Percentiles rank a stretch among this genome's conserved stretches.
These are phyloP conservation scores for Pseudoscleropodium purum DNA, from an alignment of 225 moss, liverwort and hornwort genomes.

Conservation along the genomic window DNA sequence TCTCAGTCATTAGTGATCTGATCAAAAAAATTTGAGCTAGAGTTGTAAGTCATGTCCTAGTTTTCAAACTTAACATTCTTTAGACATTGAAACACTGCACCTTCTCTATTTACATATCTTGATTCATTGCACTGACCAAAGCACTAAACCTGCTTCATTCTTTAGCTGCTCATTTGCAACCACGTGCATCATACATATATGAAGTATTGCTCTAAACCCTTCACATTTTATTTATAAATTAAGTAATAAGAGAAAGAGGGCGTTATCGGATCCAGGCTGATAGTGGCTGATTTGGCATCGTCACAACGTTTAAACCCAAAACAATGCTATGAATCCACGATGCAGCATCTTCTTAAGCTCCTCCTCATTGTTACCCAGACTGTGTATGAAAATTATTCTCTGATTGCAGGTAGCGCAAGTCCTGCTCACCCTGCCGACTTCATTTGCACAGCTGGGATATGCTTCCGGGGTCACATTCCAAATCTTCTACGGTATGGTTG, in stretches of 20 bases:
- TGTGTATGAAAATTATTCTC: background rate
- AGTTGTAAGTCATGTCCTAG: background rate
- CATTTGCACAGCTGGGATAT: slow-evolving; percentile 59
- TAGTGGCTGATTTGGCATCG: background rate
- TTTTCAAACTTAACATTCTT: background rate
- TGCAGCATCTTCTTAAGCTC: background rate
- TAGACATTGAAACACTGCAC: no score
- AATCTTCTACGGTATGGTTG: slow-evolving; percentile 32
- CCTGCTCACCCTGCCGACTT: slow-evolving; percentile 51
- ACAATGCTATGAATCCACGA: background rate
- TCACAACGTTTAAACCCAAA: background rate
- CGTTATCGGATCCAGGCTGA: background rate
- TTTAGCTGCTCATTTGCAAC: background rate
- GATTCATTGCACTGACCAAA: background rate
- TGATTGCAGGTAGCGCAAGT: slow-evolving; percentile 54
- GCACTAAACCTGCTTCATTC: background rate
- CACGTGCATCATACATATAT: background rate
- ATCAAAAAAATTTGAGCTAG: background rate
- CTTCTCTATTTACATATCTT: background rate
- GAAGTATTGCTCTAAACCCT: background rate
- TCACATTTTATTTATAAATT: background rate
- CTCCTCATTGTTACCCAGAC: background rate
- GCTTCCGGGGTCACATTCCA: slow-evolving; percentile 30
- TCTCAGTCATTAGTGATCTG: background rate
- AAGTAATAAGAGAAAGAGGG: background rate